phyloP scores from a whole-genome alignment of 1,284 basidiomycete genomes.

The Dichomitus squalens region DNA sequence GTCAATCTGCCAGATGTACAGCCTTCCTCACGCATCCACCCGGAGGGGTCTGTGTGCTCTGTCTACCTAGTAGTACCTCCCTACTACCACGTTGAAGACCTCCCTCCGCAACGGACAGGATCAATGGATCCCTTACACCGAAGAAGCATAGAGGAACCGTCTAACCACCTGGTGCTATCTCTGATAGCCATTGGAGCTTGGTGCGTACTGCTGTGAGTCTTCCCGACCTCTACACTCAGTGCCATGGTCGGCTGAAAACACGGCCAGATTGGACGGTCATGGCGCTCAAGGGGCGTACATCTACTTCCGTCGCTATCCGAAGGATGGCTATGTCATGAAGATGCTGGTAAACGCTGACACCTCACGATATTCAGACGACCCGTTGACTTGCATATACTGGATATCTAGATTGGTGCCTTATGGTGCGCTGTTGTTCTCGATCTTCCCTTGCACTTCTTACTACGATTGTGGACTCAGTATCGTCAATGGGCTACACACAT shows the following conservation, averaged over 20 bases:
- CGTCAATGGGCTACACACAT: too few relatives aligned
- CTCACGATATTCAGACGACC: too few relatives aligned
- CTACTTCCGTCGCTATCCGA: slow-evolving; percentile 7
- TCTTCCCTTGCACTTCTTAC: too few relatives aligned
- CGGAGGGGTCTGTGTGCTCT: too few relatives aligned
- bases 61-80: too few relatives aligned
- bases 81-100: too few relatives aligned
- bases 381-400: not conserved
- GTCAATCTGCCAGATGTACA: too few relatives aligned
- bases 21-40: too few relatives aligned
- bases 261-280: not conserved
- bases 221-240: not conserved
- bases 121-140: too few relatives aligned
- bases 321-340: slow-evolving; percentile 4
- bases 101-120: too few relatives aligned
- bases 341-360: not conserved
- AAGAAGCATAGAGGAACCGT: too few relatives aligned
- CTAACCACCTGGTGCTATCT: not conserved
- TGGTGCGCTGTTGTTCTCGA: not conserved
- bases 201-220: not conserved
- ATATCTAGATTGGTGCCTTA: not conserved
- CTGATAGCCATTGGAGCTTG: not conserved
- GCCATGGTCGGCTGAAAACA: not conserved
- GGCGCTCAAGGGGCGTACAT: not conserved
- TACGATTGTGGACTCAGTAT: too few relatives aligned